Evolutionary conservation across 495 filamentous ascomycete species (phyloP).

Genomic region (Aspergillus bridgeri): DNA sequence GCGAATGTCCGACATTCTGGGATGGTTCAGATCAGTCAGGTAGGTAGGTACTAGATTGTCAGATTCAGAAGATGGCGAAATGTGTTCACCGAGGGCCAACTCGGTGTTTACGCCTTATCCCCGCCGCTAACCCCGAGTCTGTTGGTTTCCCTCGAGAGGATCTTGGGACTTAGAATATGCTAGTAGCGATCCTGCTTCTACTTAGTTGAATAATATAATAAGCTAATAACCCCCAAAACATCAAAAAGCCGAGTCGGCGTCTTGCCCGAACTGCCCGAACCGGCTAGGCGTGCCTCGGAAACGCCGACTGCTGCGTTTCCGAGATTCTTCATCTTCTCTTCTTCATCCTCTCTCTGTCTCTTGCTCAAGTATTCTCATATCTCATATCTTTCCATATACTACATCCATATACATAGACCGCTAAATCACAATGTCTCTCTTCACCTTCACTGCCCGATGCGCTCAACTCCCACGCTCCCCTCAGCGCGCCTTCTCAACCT

Average conservation of each 20-base stretch:
- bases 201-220: too few relatives aligned
- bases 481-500: constrained; percentile 14
- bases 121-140: too few relatives aligned
- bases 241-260: not conserved
- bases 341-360: not conserved
- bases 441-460: not conserved
- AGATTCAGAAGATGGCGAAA: too few relatives aligned
- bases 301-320: not conserved
- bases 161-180: too few relatives aligned
- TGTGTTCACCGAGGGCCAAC: too few relatives aligned
- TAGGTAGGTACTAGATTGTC: too few relatives aligned
- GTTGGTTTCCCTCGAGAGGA: too few relatives aligned
- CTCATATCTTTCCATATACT: not conserved
- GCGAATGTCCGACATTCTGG: not conserved
- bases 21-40: too few relatives aligned
- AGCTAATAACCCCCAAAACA: not conserved
- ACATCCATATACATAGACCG: too few relatives aligned
- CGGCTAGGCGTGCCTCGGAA: not conserved
- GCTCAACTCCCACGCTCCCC: constrained; percentile 2
- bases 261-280: not conserved
- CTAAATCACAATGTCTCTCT: constrained; percentile 6
- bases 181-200: too few relatives aligned
- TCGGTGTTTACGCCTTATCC: too few relatives aligned
- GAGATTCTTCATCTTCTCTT: not conserved
- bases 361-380: not conserved